These are phyloP conservation scores for Diutina ranongensis DNA, from an alignment of 1,139 yeast genomes.

Conservation along the genomic window DNA sequence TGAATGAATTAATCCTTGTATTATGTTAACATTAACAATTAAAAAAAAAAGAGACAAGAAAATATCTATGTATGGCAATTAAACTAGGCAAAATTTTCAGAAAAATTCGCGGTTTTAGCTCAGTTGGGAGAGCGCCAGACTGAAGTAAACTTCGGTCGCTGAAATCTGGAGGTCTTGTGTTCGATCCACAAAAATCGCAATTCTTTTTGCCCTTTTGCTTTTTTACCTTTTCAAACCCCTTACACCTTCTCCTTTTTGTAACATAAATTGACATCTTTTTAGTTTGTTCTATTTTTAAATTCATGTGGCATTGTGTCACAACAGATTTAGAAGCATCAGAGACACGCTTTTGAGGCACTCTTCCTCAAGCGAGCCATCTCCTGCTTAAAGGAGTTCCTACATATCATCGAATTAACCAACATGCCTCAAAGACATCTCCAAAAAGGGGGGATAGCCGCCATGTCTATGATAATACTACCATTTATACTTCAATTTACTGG, in stretches of 20 bases:
- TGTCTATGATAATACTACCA: background rate
- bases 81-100: background rate
- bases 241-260: background rate
- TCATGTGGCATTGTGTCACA: too few relatives aligned
- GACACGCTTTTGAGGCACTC: too few relatives aligned
- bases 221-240: background rate
- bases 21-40: too few relatives aligned
- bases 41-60: too few relatives aligned
- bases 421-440: too few relatives aligned
- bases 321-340: too few relatives aligned
- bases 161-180: constrained; percentile 6
- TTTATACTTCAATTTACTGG: background rate
- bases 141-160: constrained; percentile 5
- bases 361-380: too few relatives aligned
- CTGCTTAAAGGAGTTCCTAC: too few relatives aligned
- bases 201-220: background rate
- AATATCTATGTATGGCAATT: too few relatives aligned
- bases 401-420: too few relatives aligned
- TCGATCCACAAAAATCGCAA: constrained; percentile 6
- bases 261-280: background rate
- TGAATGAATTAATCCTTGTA: too few relatives aligned
- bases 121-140: constrained; percentile 6
- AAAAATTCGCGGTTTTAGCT: constrained; percentile 2
- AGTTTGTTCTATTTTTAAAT: too few relatives aligned
- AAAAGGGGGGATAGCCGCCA: background rate